Conservation (phyloP, 1,284 basidiomycete species). For the Marasmius tenuissimus region DNA sequence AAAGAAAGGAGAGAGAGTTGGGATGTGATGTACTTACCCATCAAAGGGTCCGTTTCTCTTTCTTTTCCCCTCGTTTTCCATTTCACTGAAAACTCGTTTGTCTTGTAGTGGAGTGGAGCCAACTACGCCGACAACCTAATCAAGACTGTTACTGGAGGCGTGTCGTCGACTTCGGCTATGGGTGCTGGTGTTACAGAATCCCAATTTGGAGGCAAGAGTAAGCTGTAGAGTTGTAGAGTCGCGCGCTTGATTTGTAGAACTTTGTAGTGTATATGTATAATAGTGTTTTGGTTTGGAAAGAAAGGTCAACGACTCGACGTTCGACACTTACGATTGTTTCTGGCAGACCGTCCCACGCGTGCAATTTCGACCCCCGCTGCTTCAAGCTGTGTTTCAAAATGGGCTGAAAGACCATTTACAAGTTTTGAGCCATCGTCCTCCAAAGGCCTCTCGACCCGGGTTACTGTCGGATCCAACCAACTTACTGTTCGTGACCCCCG, state of each 20-base stretch:
- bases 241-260: not conserved
- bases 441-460: no score
- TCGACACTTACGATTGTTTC: no score
- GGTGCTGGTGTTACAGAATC: conserved; percentile 91
- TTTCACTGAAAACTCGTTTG: conserved; percentile 13
- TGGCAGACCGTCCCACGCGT: no score
- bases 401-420: no score
- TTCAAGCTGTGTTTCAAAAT: no score
- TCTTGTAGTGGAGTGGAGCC: conserved; percentile 84
- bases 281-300: not conserved
- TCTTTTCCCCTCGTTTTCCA: not conserved
- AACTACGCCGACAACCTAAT: conserved; percentile 91
- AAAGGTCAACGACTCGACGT: no score
- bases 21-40: conserved; percentile 92
- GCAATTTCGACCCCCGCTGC: no score
- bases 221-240: not conserved
- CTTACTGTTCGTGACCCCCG: no score
- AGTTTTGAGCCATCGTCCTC: no score
- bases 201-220: conserved; percentile 68
- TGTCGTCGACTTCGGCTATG: conserved; percentile 96
- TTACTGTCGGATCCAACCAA: no score
- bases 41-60: conserved; percentile 56
- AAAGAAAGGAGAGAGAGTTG: conserved; percentile 85
- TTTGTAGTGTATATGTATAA: not conserved
- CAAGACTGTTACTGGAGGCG: conserved; percentile 93